Base-by-base conservation (phyloP, 1,284 basidiomycete species). In the Lignosus rhinocerotis region DNA sequence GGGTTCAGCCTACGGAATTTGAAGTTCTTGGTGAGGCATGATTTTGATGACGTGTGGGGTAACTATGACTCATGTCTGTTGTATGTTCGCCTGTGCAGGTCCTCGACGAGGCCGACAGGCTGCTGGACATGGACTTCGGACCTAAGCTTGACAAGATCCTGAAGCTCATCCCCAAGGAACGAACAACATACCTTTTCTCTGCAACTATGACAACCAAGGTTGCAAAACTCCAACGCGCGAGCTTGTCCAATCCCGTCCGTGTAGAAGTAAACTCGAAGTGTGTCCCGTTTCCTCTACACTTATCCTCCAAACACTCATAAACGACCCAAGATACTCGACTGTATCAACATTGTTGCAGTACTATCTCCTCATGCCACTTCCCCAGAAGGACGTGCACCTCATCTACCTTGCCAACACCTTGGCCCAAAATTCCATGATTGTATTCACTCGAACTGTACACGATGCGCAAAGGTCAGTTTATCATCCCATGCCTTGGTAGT, bases 141-240 rank as follows among this genome's bases (percentile, higher is more conserved):
- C 91, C 93, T 38, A 92, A 94, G 57, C 96, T 99, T 63, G 97
- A 99, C 79, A 96, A 96, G 78, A 94, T 99, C 62, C 80, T 99
- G 45, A 97, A 97, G 76, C 87, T 93, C 44, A 92, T 99, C 63
- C 97, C 97, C 17, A 92, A 89, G 69, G 96, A 99, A 69, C 85
- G 97, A 19, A 92, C 90, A 36, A 99, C 97, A 0, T 98, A 96
- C 73, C 83, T 99, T 1, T 99, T 97, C 80, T 97, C 95, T 14
- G 97, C 97, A 1, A 99, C 97, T n/a, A 99, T 99, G 96, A 98
- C 96, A 2, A 97, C 94, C 21, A 99, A 98, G 75, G 95, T 99
- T 10, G 95, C 94, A 25, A 98, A 99, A 75, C 80, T 99, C 8
- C 96, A 99, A 73, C 80, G 97, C 55, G 96, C 97, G n/a, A 94